Conservation (phyloP, 345 rosid species). For the Salix suchowensis region DNA sequence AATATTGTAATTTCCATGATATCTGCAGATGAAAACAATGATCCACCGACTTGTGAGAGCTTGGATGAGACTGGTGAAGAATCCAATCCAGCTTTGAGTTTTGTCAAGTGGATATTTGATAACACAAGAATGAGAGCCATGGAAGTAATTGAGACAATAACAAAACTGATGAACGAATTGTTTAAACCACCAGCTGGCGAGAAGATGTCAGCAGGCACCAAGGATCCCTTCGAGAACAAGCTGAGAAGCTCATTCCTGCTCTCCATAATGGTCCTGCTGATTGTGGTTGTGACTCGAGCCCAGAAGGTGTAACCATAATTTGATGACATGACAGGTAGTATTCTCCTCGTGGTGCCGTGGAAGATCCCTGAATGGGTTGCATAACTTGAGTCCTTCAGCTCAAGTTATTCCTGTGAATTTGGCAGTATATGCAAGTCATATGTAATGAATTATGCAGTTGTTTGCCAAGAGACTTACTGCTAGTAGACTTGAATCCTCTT, state of each 20-base stretch:
- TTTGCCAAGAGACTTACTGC: background rate
- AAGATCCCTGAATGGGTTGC: background rate
- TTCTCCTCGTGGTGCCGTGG: background rate
- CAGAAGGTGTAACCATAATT: conserved; percentile 49
- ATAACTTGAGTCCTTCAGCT: background rate
- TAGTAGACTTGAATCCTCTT: background rate
- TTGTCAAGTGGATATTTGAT: conserved; percentile 48
- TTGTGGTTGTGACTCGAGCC: conserved; percentile 64
- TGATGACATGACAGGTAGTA: conserved; percentile 16
- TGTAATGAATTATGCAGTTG: background rate
- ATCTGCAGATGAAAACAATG: conserved; percentile 31
- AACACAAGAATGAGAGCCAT: conserved; percentile 41
- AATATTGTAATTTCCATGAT: background rate
- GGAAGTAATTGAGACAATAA: conserved; percentile 48
- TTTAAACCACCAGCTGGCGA: conserved; percentile 34
- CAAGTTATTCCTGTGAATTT: background rate
- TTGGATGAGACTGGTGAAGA: conserved; percentile 37
- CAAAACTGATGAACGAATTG: conserved; percentile 41
- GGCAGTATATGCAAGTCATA: background rate
- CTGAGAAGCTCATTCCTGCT: conserved; percentile 66
- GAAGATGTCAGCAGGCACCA: conserved; percentile 20
- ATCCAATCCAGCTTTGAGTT: conserved; percentile 30
- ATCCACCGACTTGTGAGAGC: conserved; percentile 24
- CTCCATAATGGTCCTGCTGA: conserved; percentile 57
- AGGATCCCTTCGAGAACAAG: conserved; percentile 47